Evolutionary conservation across 2,329 filamentous ascomycete genomes (phyloP), one percentile per base, ranked within the genome.

Genomic region (Orbilia oligospora): DNA sequence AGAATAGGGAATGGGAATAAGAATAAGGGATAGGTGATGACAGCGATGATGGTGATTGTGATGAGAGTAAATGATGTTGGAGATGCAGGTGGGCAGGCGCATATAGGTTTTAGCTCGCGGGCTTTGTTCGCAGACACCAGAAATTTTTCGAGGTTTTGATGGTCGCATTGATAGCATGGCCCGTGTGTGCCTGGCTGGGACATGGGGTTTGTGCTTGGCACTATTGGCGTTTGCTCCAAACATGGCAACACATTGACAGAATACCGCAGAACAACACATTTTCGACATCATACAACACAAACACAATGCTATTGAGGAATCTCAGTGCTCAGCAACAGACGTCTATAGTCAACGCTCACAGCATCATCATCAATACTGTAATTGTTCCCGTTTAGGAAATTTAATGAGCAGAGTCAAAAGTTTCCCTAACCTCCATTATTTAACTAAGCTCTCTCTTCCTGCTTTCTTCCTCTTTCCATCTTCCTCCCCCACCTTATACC

Each of bases 111-210:
- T 10, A 9, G 12, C 12, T n/a, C 1, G 44, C 22, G 33, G 55
- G 44, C 68, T 71, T 71, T 71, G 68, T 65, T 64, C 56, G 56
- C 56, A 44, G 56, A 30, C 10, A 61, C 58, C 48, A 61, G 36
- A 55, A 65, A 65, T 46, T 63, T 71, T 67, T 24, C 1, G 51
- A 67, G 56, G 46, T 64, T 65, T 33, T 5, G 30, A 41, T 46
- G 22, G 38, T 36, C 30, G 51, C n/a, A 18, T 22, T 64, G 58
- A 16, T 55, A 12, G 27, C 24, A 38, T 33, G 67, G 41, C 55
- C 16, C 41, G 33, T 48, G 49, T 64, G 53, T n/a, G n/a, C 53
- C 38, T 63, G 56, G 36, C 58, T 27, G 56, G 56, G 33, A 16
- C 33, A 36, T 36, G 33, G 33, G 33, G 6, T 36, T 30, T 1